Evolutionary conservation across 179 eudicot genomes (phyloP), one percentile per base, ranked within the genome.

Genomic region (Carnegiea gigantea): DNA sequence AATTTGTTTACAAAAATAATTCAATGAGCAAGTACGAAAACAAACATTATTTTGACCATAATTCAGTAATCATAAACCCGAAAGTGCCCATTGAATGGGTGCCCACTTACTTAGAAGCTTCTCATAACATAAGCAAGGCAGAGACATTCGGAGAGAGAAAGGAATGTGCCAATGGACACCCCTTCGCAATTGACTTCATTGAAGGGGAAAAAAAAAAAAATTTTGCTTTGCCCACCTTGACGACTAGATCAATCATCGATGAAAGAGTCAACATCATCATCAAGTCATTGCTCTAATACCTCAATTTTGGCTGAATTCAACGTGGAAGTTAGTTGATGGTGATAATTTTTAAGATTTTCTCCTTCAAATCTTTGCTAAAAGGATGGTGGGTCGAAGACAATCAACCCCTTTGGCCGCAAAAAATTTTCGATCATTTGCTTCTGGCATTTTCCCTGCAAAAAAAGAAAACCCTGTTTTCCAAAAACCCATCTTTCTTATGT

Each of bases 301-400:
- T 67, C 72, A 26, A 67, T 30, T 67, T 67, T 67, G 72, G 15
- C 72, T 28, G 72, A 67, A 28, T 67, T 67, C 72, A 26, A 67
- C 23, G 1, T 67, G 72, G 72, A 67, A 23, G 68, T 62, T n/a
- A 40, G 68, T 13, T 67, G 72, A 67, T 10, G 20, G 4, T 65
- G 0, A 0, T 4, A 28, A 67, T 30, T 67, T 65, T 28, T 26
- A 26, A 67, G 18, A 62, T 28, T 21, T 67, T 67, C 9, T 78
- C 48, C 73, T 73, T 73, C 40, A 49, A 78, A 46, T 1, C 10
- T 17, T 78, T 82, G 78, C 75, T 44, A 30, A 13, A 10, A 21
- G 85, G 11, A 44, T 82, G 20, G 71, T 75, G 80, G 49, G 80
- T 76, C 18, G 21, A 38, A 57, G 83, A 80, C 83, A 83, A 83